Base-by-base conservation (phyloP, 441 rosid genomes). In the Bruguiera hainesii region DNA sequence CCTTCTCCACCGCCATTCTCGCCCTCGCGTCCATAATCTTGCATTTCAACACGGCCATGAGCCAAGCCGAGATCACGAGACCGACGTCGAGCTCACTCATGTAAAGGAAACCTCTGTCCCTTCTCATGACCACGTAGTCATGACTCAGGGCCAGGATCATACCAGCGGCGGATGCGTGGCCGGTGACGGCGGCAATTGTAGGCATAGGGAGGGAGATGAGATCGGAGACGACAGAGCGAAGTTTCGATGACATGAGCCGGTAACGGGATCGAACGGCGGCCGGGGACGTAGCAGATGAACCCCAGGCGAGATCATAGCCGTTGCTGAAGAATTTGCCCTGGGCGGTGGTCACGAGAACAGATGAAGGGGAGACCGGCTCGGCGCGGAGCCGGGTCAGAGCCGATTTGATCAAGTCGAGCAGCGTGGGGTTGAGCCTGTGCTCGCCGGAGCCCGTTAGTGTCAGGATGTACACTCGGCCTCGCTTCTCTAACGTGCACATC, bases 201-300 rank as follows among this genome's bases (percentile, higher is more conserved):
- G 88, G 93, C 93, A 91, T 81, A 4, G 97, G 93, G 26, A 91
- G 86, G 8, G 84, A 85, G 75, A 90, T 78, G 15, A 87, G 74
- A 23, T 84, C 87, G 65, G 68, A 57, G 51, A 81, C 63, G 23
- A 87, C 65, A 3, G 76, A 76, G 16, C 80, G 77, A 49, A 84
- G 74, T 60, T 78, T 66, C 3, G 77, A 65, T n/a, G 73, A 52
- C 91, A 88, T 83, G 37, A 77, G 53, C 35, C 39, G 39, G 68
- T 25, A 5, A 11, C 79, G 82, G 51, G 77, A 57, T 0, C 53
- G 83, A 29, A 62, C 37, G 39, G 18, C 33, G 31, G 46, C 19
- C 6, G 50, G 23, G 11, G 71, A 37, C 1, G 57, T 20, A 9
- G 64, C 48, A 35, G 82, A 53, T 26, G 68, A 56, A 33, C 82